Conservation (phyloP, 2,329 filamentous ascomycete genomes). For the Sphaerulina vaccinii region DNA sequence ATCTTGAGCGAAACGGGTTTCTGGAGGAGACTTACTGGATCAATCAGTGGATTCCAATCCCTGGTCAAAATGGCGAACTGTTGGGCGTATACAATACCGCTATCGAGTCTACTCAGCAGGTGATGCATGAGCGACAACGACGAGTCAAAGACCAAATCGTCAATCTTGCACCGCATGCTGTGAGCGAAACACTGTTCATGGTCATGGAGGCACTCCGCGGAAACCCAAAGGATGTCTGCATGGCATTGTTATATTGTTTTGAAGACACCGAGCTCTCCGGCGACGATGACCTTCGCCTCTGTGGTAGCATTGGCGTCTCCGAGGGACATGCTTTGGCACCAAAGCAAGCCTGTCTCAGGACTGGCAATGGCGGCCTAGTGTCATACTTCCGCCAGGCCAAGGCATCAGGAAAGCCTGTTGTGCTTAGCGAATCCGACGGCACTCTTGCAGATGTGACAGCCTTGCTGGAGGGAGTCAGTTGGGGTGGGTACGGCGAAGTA, state of each 20-base stretch:
- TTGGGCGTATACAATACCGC: constrained; percentile 29
- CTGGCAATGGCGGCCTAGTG: constrained; percentile 9
- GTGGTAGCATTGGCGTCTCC: constrained; percentile 14
- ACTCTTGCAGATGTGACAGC: neutral
- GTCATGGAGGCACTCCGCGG: constrained; percentile 17
- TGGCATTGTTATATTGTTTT: constrained; percentile 21
- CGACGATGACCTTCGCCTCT: constrained; percentile 1
- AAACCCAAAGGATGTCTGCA: constrained; percentile 21
- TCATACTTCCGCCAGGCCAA: constrained; percentile 15
- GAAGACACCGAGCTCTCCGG: constrained; percentile 14
- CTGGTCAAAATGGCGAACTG: constrained; percentile 21
- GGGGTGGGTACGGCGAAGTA: constrained; percentile 27
- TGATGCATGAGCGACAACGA: neutral
- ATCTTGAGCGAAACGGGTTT: constrained; percentile 20
- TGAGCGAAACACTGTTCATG: constrained; percentile 7
- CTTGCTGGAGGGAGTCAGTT: constrained; percentile 23
- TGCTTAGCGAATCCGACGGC: constrained; percentile 11
- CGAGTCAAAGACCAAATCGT: neutral
- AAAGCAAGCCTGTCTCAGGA: constrained; percentile 11
- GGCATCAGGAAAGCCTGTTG: constrained; percentile 3
- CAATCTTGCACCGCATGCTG: constrained; percentile 3
- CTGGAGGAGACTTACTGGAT: constrained; percentile 28
- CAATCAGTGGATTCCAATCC: constrained; percentile 26
- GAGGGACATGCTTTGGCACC: constrained; percentile 17
- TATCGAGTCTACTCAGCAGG: constrained; percentile 14